Evolutionary conservation across 164 flowering plant species (phyloP), one percentile per base, ranked within the genome.

Genomic region (Kalanchoe fedtschenkoi): DNA sequence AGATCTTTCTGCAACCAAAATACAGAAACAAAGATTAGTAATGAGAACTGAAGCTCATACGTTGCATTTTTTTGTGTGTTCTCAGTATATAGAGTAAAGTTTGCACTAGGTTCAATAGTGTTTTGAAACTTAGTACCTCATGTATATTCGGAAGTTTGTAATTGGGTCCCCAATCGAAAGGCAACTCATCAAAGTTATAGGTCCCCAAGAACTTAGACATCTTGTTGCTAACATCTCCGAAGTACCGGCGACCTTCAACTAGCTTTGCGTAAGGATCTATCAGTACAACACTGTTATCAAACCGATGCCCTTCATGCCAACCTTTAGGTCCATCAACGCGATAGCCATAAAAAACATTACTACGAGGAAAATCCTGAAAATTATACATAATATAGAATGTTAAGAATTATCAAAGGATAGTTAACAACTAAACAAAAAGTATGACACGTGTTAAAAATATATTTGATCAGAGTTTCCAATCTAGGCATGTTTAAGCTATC

Each of bases 251-350:
- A 6, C 99, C 99, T 63, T 89, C 89, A 62, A 90, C 72, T 44
- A 90, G 72, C 74, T 89, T 93, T 57, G 99, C 91, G 67, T 93
- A 90, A 37, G 99, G 99, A 81, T 93, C 99, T 54, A 90, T 34
- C 58, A 93, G 86, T 62, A 90, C 65, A 66, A 75, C 62, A 58
- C 70, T 83, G 60, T 65, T 74, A 75, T 93, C 96, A 81, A 82
- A 93, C 33, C 98, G 83, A 77, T 93, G 98, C 67, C 98, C 98
- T 64, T 86, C 77, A 68, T 76, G 58, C 96, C 89, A 86, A 59
- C 66, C 83, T 65, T 33, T 80, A 64, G 97, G 98, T 68, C 98
- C 98, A 80, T 86, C 85, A 15, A 93, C 62, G 32, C 86, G 86
- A 69, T 89, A 89, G 47, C 98, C 97, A 77, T 93, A 93, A 15